Percentiles rank a stretch among this genome's conserved stretches.
Evolutionary conservation across 1,284 basidiomycete genomes (phyloP).

Genomic region (Cryptococcus depauperatus): DNA sequence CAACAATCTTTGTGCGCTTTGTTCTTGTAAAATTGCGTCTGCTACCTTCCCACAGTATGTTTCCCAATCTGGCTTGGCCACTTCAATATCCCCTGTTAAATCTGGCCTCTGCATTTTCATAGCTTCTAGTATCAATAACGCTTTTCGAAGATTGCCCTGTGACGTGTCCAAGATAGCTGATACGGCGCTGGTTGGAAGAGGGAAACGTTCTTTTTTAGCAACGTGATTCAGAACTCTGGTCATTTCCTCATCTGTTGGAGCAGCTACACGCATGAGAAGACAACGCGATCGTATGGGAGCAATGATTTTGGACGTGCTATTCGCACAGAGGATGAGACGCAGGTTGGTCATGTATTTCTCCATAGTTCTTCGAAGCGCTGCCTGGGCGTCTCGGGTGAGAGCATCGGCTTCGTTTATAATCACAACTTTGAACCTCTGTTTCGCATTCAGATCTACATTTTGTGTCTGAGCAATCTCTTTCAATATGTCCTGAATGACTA

Average conservation of each 20-base stretch:
- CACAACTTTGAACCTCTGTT: conserved; percentile 99
- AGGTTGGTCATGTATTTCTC: conserved; percentile 99
- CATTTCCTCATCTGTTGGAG: conserved; percentile 78
- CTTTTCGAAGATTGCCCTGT: conserved; percentile 88
- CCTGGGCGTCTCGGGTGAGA: conserved; percentile 90
- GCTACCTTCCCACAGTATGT: conserved; percentile 91
- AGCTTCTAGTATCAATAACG: conserved; percentile 87
- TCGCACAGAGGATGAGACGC: conserved; percentile 95
- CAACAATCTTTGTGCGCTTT: conserved; percentile 83
- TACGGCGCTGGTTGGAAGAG: conserved; percentile 66
- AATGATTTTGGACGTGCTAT: conserved; percentile 91
- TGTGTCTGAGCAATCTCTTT: conserved; percentile 99
- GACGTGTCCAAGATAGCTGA: conserved; percentile 70
- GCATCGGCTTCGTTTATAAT: conserved; percentile 97
- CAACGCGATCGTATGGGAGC: conserved; percentile 95
- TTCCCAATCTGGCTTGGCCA: conserved; percentile 98
- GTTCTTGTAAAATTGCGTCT: conserved; percentile 86
- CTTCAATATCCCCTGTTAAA: conserved; percentile 60
- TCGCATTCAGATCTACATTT: conserved; percentile 91
- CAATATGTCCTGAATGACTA: conserved; percentile 92
- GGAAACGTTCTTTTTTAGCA: conserved; percentile 71
- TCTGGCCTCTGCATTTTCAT: conserved; percentile 91
- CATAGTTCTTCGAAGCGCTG: conserved; percentile 94
- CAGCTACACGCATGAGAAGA: conserved; percentile 85
- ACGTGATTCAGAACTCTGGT: conserved; percentile 68